These are phyloP conservation scores for Corchorus olitorius DNA, from an alignment of 345 rosid species.

Conservation along the genomic window DNA sequence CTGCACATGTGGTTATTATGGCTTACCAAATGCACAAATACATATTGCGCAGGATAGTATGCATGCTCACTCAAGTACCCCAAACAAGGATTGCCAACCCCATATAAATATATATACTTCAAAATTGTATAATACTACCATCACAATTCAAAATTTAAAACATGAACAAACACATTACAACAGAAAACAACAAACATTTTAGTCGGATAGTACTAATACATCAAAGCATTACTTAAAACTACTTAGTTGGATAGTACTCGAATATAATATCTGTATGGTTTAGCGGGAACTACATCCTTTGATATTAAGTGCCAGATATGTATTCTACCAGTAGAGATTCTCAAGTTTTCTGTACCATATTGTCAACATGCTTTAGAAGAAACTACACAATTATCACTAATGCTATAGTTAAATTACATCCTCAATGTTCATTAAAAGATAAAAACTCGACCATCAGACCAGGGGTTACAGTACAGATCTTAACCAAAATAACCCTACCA, in stretches of 20 bases:
- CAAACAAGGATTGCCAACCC: neutral
- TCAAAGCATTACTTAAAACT: neutral
- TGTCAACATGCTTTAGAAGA: constrained; percentile 1
- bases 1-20: neutral
- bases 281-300: neutral
- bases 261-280: neutral
- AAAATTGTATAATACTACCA: neutral
- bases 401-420: neutral
- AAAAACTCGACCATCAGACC: neutral
- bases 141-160: neutral
- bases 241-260: neutral
- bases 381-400: neutral
- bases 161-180: neutral
- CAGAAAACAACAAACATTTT: neutral
- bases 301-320: neutral
- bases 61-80: neutral
- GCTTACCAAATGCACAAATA: neutral
- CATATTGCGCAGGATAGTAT: neutral
- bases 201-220: neutral
- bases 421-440: neutral
- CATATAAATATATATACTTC: neutral
- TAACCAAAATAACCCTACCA: neutral
- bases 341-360: neutral
- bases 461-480: neutral
- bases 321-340: neutral